A percentile compares a stretch with the other conserved stretches of the same genome.
Evolutionary conservation across 1,284 basidiomycete genomes (phyloP).

Genomic region (Fomitiporia mediterranea): DNA sequence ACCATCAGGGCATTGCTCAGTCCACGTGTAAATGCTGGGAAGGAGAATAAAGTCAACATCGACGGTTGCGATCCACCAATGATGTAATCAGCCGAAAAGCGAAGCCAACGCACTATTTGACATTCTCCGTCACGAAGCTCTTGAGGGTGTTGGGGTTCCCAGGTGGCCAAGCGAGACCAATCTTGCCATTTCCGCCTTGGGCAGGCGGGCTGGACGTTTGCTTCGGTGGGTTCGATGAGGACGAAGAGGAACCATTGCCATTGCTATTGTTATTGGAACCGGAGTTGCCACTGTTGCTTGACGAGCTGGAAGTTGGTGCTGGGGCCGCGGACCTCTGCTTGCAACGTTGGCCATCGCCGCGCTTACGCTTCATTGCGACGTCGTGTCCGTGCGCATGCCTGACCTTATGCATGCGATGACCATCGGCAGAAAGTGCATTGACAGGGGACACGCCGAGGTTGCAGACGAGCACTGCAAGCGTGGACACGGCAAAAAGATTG

Average conservation of each 20-base stretch:
- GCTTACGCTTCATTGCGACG: slow-evolving; percentile 45
- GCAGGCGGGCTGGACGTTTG: not conserved
- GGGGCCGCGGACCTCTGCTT: slow-evolving; percentile 32
- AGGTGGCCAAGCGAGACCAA: slow-evolving; percentile 63
- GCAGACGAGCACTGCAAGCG: slow-evolving; percentile 52
- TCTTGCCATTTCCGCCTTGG: slow-evolving; percentile 38
- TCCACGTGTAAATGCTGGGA: slow-evolving; percentile 57
- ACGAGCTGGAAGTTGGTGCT: not conserved
- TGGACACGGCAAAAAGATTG: slow-evolving; percentile 52
- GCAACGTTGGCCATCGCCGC: slow-evolving; percentile 46
- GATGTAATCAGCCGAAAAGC: slow-evolving; percentile 2
- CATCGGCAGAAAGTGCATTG: slow-evolving; percentile 47
- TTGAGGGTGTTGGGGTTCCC: slow-evolving; percentile 41
- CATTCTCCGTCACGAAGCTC: slow-evolving; percentile 42
- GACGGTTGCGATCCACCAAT: too few species aligned
- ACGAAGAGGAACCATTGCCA: slow-evolving; percentile 10
- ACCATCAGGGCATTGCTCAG: slow-evolving; percentile 36
- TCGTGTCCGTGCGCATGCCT: slow-evolving; percentile 38
- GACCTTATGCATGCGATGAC: slow-evolving; percentile 32
- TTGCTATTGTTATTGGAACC: slow-evolving; percentile 6
- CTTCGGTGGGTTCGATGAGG: not conserved
- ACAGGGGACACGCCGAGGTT: slow-evolving; percentile 43
- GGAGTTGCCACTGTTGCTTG: not conserved
- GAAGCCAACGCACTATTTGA: slow-evolving; percentile 43
- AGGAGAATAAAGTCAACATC: not conserved